These are phyloP conservation scores for Pleurotus tuber-regium DNA, from an alignment of 768 basidiomycete species.

Conservation along the genomic window DNA sequence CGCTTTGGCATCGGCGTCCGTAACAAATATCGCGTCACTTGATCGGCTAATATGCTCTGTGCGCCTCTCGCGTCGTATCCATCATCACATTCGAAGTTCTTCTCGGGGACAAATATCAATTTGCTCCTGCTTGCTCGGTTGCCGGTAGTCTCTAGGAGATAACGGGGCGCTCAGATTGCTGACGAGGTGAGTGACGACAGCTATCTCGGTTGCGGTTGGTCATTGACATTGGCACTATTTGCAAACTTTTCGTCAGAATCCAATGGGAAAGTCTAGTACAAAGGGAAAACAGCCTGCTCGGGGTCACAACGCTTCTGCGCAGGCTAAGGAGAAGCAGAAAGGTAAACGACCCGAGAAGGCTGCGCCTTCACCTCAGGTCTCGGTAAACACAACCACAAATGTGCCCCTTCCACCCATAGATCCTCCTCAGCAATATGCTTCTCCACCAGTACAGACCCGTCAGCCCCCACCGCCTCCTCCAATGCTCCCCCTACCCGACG, in stretches of 20 bases:
- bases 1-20: too few species aligned
- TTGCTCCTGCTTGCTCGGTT: too few species aligned
- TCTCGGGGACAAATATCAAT: neutral
- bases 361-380: neutral
- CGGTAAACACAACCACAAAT: neutral
- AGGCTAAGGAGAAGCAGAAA: neutral
- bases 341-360: neutral
- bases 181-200: too few species aligned
- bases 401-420: neutral
- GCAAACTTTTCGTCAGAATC: too few species aligned
- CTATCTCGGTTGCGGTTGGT: too few species aligned
- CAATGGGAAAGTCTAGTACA: neutral
- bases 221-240: too few species aligned
- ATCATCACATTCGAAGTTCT: neutral
- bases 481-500: neutral
- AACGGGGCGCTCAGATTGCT: too few species aligned
- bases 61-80: neutral
- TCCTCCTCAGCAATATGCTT: neutral
- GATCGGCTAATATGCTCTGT: neutral
- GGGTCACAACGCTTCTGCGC: neutral
- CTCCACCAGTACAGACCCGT: neutral
- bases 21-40: slow-evolving; percentile 5
- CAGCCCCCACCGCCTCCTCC: slow-evolving; percentile 1
- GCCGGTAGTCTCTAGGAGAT: too few species aligned
- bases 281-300: neutral